These are phyloP conservation scores for Aeschynomene evenia DNA, from an alignment of 306 rosid species.

Conservation along the genomic window DNA sequence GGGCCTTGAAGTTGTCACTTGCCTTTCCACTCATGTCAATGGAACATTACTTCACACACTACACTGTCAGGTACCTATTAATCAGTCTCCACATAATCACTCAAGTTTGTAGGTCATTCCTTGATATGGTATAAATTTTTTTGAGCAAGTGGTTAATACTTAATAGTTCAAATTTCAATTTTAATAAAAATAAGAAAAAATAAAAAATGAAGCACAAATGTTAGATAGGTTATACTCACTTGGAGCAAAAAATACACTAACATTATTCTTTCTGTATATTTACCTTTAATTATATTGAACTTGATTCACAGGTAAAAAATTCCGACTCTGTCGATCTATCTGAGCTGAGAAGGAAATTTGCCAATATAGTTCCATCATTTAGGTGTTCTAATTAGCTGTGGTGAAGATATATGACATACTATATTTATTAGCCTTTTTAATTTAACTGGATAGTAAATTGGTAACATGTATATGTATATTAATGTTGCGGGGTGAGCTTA, in stretches of 20 bases:
- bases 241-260: neutral
- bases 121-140: no score
- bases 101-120: no score
- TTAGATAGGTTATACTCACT: neutral
- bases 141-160: no score
- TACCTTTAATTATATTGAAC: neutral
- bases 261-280: neutral
- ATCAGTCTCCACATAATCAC: no score
- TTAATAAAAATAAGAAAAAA: no score
- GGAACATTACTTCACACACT: constrained; percentile 54
- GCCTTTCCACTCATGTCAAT: constrained; percentile 47
- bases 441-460: neutral
- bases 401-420: neutral
- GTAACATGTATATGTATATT: no score
- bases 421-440: neutral
- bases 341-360: constrained; percentile 52
- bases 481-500: neutral
- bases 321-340: constrained; percentile 32
- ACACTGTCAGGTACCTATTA: constrained; percentile 51
- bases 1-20: constrained; percentile 51
- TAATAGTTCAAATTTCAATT: no score
- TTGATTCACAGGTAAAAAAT: constrained; percentile 43
- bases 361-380: constrained; percentile 27
- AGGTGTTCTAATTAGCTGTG: constrained; percentile 20
- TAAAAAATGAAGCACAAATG: no score